Base-by-base conservation (phyloP, 2,329 filamentous ascomycete genomes). In the Nothophaeocryptopus gaeumannii region DNA sequence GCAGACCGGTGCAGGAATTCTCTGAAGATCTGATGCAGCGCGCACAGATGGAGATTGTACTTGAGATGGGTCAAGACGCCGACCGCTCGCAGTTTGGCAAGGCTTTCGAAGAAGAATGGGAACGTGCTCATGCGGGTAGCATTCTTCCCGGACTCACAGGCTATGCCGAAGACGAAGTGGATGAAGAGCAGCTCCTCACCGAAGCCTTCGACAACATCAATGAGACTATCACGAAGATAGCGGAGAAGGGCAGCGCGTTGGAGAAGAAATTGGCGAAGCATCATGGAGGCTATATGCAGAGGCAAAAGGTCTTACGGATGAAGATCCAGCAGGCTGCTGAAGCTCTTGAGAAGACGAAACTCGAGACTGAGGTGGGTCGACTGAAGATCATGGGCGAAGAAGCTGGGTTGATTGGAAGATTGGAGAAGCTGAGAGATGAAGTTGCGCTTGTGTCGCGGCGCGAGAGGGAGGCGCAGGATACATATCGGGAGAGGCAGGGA, bases 231-330 rank as follows among this genome's bases (percentile, higher is more conserved):
- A 79, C 88, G 60, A 74, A 79, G 2, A 83, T 84, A 0, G 93
- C 91, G 2, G 85, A 92, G 60, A 80, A 85, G 50, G 88, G 88
- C 46, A 89, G 89, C 66, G 95, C 92, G 70, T 75, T 95, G 1
- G 91, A 97, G 72, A 96, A 96, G 80, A 96, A 93, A 71, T 80
- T 99, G n/a, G 78, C 79, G 0, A 77, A 95, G 46, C 85, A 93
- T 62, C 82, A 95, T 2, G 91, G 91, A 16, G 93, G 93, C 11
- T 99, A 99, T 72, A 85, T 91, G 67, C 84, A 90, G 60, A 86
- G 93, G 30, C 84, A 89, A 31, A 90, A 90, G 69, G 84, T 82
- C 60, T 78, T 99, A 20, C 81, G 83, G 15, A 80, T 84, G 53
- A 97, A 96, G 74, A 88, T 95, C 55, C 70, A 72, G 13, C 87